These are phyloP conservation scores for Paecilomyces dactylethromorphus DNA, from an alignment of 2,329 filamentous ascomycete genomes.

Conservation along the genomic window DNA sequence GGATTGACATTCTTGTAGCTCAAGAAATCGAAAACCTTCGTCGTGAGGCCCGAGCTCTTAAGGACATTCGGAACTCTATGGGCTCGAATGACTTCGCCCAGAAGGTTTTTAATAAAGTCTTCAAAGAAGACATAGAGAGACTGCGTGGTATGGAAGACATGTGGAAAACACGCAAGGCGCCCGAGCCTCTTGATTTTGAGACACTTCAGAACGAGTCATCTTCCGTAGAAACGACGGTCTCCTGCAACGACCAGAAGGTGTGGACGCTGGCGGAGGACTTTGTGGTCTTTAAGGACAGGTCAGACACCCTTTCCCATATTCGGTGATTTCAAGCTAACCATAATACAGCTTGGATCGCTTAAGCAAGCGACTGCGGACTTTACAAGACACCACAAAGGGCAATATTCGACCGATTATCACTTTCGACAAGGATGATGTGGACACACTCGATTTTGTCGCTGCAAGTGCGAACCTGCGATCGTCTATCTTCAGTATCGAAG, in stretches of 20 bases:
- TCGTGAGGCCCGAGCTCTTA: conserved; percentile 75
- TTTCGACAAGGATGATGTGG: conserved; percentile 95
- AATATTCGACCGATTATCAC: conserved; percentile 55
- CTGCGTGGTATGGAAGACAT: conserved; percentile 85
- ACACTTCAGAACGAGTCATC: conserved; percentile 49
- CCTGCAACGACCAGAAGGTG: conserved; percentile 61
- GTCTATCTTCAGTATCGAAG: conserved; percentile 78
- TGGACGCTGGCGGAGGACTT: conserved; percentile 86
- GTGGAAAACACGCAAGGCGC: conserved; percentile 80
- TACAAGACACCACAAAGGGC: conserved; percentile 48
- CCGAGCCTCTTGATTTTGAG: conserved; percentile 66
- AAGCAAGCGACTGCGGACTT: conserved; percentile 63
- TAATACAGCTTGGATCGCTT: conserved; percentile 60
- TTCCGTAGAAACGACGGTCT: conserved; percentile 47
- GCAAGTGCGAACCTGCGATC: conserved; percentile 87
- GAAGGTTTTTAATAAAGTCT: conserved; percentile 89
- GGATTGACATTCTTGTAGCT: conserved; percentile 34
- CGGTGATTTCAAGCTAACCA: conserved; percentile 8
- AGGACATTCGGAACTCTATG: conserved; percentile 73
- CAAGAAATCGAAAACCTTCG: conserved; percentile 82
- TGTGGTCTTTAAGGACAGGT: conserved; percentile 74
- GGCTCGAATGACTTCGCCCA: conserved; percentile 70
- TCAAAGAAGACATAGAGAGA: conserved; percentile 74
- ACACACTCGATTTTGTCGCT: conserved; percentile 91
- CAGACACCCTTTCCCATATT: conserved; percentile 1